Conservation (phyloP, 2,329 filamentous ascomycete genomes). For the Diaporthe velutina region DNA sequence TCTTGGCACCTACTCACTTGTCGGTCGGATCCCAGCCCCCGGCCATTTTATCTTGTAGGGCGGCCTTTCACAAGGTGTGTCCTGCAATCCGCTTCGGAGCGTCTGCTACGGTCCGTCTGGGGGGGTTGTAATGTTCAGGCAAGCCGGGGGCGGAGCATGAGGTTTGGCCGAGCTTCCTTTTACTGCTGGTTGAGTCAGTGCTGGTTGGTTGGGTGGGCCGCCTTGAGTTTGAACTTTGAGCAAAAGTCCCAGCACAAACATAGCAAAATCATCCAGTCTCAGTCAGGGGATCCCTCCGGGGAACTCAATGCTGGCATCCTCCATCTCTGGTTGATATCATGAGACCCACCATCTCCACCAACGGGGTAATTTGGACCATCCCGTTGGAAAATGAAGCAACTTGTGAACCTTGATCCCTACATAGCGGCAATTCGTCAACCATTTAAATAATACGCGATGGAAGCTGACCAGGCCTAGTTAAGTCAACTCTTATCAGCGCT, state of each 20-base stretch:
- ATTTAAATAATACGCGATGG: conserved; percentile 2
- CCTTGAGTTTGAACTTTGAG: not conserved
- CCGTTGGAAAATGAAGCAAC: not conserved
- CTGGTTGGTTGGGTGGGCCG: not conserved
- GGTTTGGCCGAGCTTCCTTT: not conserved
- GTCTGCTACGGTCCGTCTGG: not conserved
- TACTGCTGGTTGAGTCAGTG: conserved; percentile 1
- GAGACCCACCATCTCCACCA: conserved; percentile 2
- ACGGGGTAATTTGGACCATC: not conserved
- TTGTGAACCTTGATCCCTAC: conserved; percentile 14
- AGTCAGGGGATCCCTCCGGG: not conserved
- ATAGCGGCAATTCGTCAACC: not conserved
- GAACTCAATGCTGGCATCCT: not conserved
- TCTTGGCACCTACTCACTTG: not conserved
- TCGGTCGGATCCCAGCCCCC: not conserved
- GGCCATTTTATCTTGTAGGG: not conserved
- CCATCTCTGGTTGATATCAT: conserved; percentile 3
- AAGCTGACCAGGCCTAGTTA: not conserved
- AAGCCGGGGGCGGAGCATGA: conserved; percentile 9
- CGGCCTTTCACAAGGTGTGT: not conserved
- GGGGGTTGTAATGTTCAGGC: not conserved
- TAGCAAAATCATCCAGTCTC: not conserved
- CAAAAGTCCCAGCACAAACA: not conserved
- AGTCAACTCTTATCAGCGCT: not conserved
- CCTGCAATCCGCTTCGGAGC: not conserved